A percentile compares a stretch with the other conserved stretches of the same genome.
Evolutionary conservation across 129 eudicot genomes (phyloP).

Genomic region (Pulicaria dysenterica): DNA sequence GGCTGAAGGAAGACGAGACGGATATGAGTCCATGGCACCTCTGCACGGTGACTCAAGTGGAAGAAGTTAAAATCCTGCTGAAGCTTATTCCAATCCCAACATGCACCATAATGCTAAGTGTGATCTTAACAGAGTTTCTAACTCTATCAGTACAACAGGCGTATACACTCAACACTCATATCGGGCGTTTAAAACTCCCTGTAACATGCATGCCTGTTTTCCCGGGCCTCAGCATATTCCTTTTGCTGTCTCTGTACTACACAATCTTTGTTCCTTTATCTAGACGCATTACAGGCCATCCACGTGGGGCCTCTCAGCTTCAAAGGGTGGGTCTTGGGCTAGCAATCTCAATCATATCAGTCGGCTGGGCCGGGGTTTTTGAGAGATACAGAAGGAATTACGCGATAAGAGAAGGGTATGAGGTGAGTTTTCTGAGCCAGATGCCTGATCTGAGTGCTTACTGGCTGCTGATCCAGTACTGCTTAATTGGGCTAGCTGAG

Average conservation of each 20-base stretch:
- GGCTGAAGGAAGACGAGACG: slow-evolving; percentile 59
- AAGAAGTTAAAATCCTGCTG: slow-evolving; percentile 80
- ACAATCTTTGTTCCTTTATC: slow-evolving; percentile 73
- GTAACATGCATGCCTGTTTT: slow-evolving; percentile 99
- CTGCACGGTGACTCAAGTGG: slow-evolving; percentile 95
- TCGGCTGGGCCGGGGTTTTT: slow-evolving; percentile 88
- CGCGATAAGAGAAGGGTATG: slow-evolving; percentile 72
- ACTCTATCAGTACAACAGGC: slow-evolving; percentile 95
- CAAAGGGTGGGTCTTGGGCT: slow-evolving; percentile 92
- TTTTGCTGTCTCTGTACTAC: slow-evolving; percentile 78
- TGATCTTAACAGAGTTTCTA: slow-evolving; percentile 74
- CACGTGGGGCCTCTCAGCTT: slow-evolving; percentile 95
- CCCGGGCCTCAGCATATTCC: slow-evolving; percentile 87
- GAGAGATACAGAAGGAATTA: slow-evolving; percentile 83
- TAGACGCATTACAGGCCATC: slow-evolving; percentile 81
- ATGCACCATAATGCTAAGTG: slow-evolving; percentile 81
- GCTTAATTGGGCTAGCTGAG: slow-evolving; percentile 88
- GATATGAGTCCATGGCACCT: slow-evolving; percentile 72
- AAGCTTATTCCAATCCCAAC: slow-evolving; percentile 80
- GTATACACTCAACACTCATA: slow-evolving; percentile 73
- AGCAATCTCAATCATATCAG: slow-evolving; percentile 76
- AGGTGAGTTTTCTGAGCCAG: slow-evolving; percentile 68
- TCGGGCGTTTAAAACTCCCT: slow-evolving; percentile 83
- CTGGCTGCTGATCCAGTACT: slow-evolving; percentile 91
- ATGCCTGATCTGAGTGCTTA: slow-evolving; percentile 86